These are phyloP conservation scores for Copromyces sp. DNA, from an alignment of 495 filamentous ascomycete genomes.

Conservation along the genomic window DNA sequence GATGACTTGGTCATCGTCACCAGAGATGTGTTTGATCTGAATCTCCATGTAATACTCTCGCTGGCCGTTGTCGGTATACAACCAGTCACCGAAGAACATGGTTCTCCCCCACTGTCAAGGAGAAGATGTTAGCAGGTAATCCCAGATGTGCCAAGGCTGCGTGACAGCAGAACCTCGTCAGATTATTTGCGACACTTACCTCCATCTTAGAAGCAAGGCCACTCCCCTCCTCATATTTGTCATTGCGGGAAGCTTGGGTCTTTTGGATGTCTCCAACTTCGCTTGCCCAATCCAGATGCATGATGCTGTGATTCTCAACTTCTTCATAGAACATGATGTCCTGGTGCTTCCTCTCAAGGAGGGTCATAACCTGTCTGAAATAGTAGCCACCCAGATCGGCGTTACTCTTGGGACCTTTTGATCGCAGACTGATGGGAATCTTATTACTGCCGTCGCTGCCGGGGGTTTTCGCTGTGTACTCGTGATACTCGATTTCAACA, in stretches of 20 bases:
- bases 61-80: conserved; percentile 5
- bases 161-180: not conserved
- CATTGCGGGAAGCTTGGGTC: not conserved
- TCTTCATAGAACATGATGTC: conserved; percentile 9
- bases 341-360: conserved; percentile 8
- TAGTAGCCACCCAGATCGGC: conserved; percentile 5
- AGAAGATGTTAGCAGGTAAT: not conserved
- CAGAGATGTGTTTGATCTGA: conserved; percentile 21
- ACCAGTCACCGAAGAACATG: conserved; percentile 14
- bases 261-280: not conserved
- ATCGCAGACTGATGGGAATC: not conserved
- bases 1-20: conserved; percentile 9
- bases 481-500: not conserved
- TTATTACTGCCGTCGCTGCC: not conserved
- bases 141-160: not conserved
- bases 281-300: conserved; percentile 13
- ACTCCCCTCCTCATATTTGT: not conserved
- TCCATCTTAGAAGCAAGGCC: not conserved
- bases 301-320: conserved; percentile 7
- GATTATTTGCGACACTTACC: not conserved
- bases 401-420: not conserved
- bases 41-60: conserved; percentile 14
- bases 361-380: conserved; percentile 1
- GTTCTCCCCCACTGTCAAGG: conserved; percentile 12
- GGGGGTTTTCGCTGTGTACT: not conserved